Base-by-base conservation (phyloP, 805 yeast species). In the Ogataea chonburiensis region DNA sequence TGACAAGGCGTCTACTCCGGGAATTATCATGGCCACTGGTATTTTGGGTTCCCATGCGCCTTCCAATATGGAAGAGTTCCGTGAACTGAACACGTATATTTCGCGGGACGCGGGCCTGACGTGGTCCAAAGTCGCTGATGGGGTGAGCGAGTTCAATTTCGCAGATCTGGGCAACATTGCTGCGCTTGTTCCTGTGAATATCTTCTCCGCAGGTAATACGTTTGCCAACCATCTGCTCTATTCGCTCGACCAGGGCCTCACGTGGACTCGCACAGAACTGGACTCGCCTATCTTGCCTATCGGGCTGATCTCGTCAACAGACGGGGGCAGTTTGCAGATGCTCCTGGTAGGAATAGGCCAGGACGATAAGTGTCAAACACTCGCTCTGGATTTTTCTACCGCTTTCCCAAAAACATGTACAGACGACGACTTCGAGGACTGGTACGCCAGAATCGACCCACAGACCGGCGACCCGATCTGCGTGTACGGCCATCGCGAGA, bases 121-220 rank as follows among this genome's bases (percentile, higher is more conserved):
- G 0, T 86, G 95, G 95, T 58, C 61, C 17, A 55, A 64, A 37
- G 73, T 78, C 1, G 49, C 77, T 10, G 74, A 75, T 17, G 71
- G 67, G 27, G 74, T 85, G 3, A 66, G 75, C 24, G 42, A 67
- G 3, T 76, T 73, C 43, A 69, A 78, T 1, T 79, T 77, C 61
- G 95, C 91, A 30, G 94, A 86, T 58, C 75, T 73, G 40, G 96
- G 95, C 21, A 83, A 86, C 50, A 58, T 86, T 8, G 71, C 85
- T 12, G 57, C 82, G 2, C 82, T 86, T 2, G 58, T 75, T n/a
- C 80, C 82, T 17, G 28, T 54, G 17, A 32, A 45, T 9, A 12
- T 50, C 22, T 7, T 7, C 22, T 19, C 22, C 10, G 7, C 10
- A 19, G 9, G 10, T 7, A 10, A 19, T 19, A n/a, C 14, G 17